A percentile compares a stretch with the other conserved stretches of the same genome.
Evolutionary conservation across 2,329 filamentous ascomycete species (phyloP).

Genomic region (Ophiosphaerella herpotricha): DNA sequence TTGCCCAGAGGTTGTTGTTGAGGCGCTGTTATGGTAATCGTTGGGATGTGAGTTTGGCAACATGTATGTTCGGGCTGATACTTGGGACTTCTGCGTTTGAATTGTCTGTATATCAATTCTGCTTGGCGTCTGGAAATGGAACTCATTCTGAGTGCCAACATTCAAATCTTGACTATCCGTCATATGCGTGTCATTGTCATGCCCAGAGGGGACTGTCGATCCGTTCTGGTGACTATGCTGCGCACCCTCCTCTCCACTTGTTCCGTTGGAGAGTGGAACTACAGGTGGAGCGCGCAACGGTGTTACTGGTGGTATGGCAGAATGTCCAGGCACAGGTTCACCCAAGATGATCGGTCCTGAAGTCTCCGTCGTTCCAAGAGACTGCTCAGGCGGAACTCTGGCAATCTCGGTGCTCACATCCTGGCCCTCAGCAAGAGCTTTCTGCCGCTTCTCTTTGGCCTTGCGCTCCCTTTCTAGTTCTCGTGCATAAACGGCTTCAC

Average conservation of each 20-base stretch:
- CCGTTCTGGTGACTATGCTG: constrained; percentile 48
- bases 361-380: constrained; percentile 50
- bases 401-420: constrained; percentile 48
- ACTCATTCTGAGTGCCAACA: constrained; percentile 35
- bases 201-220: constrained; percentile 46
- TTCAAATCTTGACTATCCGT: constrained; percentile 48
- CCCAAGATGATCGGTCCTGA: constrained; percentile 61
- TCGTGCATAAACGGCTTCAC: constrained; percentile 76
- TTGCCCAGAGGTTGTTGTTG: constrained; percentile 82
- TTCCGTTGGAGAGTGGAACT: constrained; percentile 65
- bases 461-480: constrained; percentile 68
- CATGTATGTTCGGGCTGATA: constrained; percentile 65
- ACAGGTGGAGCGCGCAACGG: constrained; percentile 44
- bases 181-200: constrained; percentile 52
- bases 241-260: constrained; percentile 41
- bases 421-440: constrained; percentile 42
- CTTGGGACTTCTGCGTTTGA: constrained; percentile 64
- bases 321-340: constrained; percentile 62
- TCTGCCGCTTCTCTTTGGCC: constrained; percentile 60
- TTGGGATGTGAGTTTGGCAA: constrained; percentile 61
- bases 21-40: constrained; percentile 82
- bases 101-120: constrained; percentile 44
- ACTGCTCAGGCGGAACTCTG: constrained; percentile 49
- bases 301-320: constrained; percentile 51
- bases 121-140: constrained; percentile 40